phyloP scores from a whole-genome alignment of 305 asterid genomes.

The Fraxinus platypoda region DNA sequence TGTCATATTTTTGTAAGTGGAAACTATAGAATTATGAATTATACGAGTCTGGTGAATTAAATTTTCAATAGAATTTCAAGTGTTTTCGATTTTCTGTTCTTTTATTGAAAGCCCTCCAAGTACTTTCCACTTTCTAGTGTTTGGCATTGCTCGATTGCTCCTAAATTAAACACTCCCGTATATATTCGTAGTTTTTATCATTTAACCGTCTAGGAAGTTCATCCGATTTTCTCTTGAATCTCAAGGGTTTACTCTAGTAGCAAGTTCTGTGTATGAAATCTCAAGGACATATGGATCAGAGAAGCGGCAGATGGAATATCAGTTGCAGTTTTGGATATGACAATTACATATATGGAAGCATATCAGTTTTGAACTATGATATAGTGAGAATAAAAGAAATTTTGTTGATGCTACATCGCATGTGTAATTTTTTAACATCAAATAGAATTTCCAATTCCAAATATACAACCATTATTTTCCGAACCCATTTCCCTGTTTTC shows the following conservation, averaged over 20 bases:
- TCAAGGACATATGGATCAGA: not conserved
- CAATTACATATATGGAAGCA: not conserved
- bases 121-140: not conserved
- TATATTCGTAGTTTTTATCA: not conserved
- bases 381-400: not conserved
- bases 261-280: not conserved
- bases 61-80: not conserved
- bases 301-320: constrained; percentile 6
- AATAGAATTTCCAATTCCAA: not conserved
- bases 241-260: not conserved
- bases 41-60: not conserved
- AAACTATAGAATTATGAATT: not conserved
- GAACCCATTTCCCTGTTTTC: not conserved
- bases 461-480: not conserved
- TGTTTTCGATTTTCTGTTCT: not conserved
- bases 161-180: not conserved
- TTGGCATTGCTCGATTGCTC: not conserved
- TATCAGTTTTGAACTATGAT: not conserved
- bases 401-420: not conserved
- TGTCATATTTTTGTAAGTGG: not conserved
- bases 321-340: not conserved
- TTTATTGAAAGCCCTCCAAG: not conserved
- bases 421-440: not conserved
- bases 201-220: not conserved
- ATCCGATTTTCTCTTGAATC: not conserved